Evolutionary conservation across 441 rosid genomes (phyloP).

Genomic region (Codiaeum variegatum): DNA sequence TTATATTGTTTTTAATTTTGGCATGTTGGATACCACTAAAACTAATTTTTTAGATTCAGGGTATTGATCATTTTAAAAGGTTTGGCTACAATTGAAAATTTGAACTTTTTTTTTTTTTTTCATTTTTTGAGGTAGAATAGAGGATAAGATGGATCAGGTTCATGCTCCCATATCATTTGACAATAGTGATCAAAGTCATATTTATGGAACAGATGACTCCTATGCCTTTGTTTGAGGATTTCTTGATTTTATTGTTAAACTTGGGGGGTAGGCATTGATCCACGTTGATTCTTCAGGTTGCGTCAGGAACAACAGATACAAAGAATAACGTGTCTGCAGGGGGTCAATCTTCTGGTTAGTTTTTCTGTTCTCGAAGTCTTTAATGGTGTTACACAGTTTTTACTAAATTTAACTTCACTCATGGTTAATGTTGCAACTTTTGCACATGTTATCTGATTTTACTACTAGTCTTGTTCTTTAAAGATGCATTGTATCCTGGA

Average conservation of each 20-base stretch:
- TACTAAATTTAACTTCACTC: background rate
- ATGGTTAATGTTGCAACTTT: background rate
- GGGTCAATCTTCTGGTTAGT: slow-evolving; percentile 67
- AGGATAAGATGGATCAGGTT: background rate
- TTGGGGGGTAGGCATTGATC: background rate
- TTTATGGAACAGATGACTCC: too few relatives aligned
- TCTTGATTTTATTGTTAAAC: background rate
- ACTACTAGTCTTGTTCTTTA: background rate
- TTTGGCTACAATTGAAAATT: too few relatives aligned
- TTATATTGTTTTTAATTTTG: too few relatives aligned
- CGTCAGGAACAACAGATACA: slow-evolving; percentile 44
- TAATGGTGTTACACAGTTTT: background rate
- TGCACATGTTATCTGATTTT: background rate
- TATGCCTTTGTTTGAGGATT: background rate
- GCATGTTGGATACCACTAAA: too few relatives aligned
- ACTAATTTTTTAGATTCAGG: too few relatives aligned
- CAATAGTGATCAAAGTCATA: background rate
- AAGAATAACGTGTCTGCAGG: slow-evolving; percentile 35
- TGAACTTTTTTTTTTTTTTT: too few relatives aligned
- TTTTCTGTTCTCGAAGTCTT: background rate
- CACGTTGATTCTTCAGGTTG: slow-evolving; percentile 35
- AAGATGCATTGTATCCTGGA: background rate
- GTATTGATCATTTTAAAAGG: too few relatives aligned
- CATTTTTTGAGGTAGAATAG: background rate
- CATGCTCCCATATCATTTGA: background rate